Evolutionary conservation across 306 rosid species (phyloP), one percentile per base, ranked within the genome.

Genomic region (Macrotyloma uniflorum): DNA sequence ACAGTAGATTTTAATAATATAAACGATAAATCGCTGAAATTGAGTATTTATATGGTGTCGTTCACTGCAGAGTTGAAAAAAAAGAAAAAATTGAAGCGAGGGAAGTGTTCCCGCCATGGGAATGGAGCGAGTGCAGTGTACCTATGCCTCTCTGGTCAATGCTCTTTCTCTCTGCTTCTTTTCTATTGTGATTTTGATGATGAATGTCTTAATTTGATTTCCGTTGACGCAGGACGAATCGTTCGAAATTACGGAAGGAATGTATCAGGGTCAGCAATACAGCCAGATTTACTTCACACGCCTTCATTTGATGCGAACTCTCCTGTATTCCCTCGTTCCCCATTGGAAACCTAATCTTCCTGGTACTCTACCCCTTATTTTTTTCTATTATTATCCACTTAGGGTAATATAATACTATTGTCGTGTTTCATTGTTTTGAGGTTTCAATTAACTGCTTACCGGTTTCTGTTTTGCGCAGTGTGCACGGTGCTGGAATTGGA

Each of bases 201-300:
- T 42, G 66, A 42, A 4, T 3, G 32, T 63, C 42, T 43, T 32
- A 46, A 45, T 43, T 16, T 10, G 33, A 43, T 74, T 80, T 57
- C 14, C 3, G 0, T 46, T 26, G 16, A 64, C 1, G 74, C 80
- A 92, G 99, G 98, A 91, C 51, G 91, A 88, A 75, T 45, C 71
- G 22, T 95, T 88, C 80, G 65, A 81, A 76, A 89, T 93, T 28
- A 79, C 82, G 83, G 88, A 88, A 73, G 99, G 90, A 83, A 72
- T 69, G 55, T 91, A 90, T 53, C 81, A 78, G 53, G 99, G 99
- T 5, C 98, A 93, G 79, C 98, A 91, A 75, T 93, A 88, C 87
- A 91, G 99, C 77, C 98, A 95, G 28, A 90, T 95, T 53, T 93
- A 95, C 93, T 95, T 86, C 53, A 86, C 83, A 62, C 93, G 98